Percentiles rank a stretch among this genome's conserved stretches.
These are phyloP conservation scores for Zalaria obscura DNA, from an alignment of 2,329 filamentous ascomycete genomes.

Conservation along the genomic window DNA sequence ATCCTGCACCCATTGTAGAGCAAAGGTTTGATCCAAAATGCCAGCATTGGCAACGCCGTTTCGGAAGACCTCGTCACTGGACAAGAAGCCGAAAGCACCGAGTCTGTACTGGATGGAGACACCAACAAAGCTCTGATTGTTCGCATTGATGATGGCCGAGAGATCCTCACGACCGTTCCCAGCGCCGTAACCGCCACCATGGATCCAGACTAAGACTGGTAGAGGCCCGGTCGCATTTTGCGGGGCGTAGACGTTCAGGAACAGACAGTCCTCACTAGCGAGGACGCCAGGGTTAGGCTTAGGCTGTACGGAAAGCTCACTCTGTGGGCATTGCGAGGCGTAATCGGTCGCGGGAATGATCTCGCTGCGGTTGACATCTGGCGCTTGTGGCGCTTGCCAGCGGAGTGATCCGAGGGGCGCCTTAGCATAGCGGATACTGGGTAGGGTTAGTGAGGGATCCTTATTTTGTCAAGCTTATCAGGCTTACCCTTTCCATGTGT, in stretches of 20 bases:
- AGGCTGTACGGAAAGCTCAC: neutral
- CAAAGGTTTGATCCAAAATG: constrained; percentile 33
- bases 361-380: constrained; percentile 10
- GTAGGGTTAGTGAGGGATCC: neutral
- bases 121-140: constrained; percentile 32
- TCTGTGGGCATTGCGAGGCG: constrained; percentile 12
- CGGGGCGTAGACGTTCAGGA: constrained; percentile 39
- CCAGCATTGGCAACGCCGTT: constrained; percentile 25
- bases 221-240: constrained; percentile 21
- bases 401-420: constrained; percentile 10
- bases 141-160: constrained; percentile 29
- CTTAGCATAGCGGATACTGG: constrained; percentile 14
- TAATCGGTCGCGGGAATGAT: constrained; percentile 8
- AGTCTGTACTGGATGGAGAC: constrained; percentile 36
- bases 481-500: constrained; percentile 5
- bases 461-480: no score
- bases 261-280: constrained; percentile 42
- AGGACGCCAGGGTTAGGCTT: constrained; percentile 6
- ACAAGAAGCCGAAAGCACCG: constrained; percentile 31
- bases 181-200: constrained; percentile 24
- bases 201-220: constrained; percentile 32
- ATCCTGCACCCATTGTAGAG: constrained; percentile 36
- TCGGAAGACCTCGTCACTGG: constrained; percentile 21
- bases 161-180: constrained; percentile 25
- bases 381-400: constrained; percentile 14